Conservation (phyloP, 2,329 filamentous ascomycete genomes). For the Colletotrichum sojae region DNA sequence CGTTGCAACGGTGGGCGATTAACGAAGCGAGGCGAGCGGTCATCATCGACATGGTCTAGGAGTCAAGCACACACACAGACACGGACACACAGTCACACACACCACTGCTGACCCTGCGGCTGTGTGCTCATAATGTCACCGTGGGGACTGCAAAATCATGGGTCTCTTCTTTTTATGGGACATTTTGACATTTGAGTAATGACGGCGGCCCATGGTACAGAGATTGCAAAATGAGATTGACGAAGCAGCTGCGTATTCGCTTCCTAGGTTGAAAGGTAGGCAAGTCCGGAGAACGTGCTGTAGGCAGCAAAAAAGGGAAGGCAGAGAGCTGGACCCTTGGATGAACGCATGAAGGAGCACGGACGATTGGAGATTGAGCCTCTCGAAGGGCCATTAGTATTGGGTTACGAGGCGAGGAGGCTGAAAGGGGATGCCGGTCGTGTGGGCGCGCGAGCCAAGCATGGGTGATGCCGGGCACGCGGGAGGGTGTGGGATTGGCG, state of each 20-base stretch:
- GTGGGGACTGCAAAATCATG: constrained; percentile 23
- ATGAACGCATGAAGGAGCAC: constrained; percentile 40
- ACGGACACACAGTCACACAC: too few relatives aligned
- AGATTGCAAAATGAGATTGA: constrained; percentile 37
- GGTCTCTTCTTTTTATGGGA: background rate
- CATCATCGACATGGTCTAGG: constrained; percentile 30
- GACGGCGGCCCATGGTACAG: constrained; percentile 22
- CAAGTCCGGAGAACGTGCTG: background rate
- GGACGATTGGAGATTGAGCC: constrained; percentile 41
- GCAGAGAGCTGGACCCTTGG: constrained; percentile 25
- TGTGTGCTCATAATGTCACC: constrained; percentile 22
- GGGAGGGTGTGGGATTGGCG: constrained; percentile 8
- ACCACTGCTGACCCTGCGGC: background rate
- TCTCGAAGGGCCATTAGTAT: constrained; percentile 22
- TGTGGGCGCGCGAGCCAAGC: constrained; percentile 23
- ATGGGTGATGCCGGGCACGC: constrained; percentile 27
- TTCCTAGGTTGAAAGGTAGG: constrained; percentile 1
- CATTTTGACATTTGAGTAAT: constrained; percentile 19
- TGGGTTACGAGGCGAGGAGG: constrained; percentile 37
- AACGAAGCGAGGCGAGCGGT: constrained; percentile 29
- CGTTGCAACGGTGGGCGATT: constrained; percentile 31
- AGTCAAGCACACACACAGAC: background rate
- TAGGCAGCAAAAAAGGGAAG: background rate
- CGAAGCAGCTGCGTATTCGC: constrained; percentile 27
- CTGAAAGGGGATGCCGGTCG: constrained; percentile 36